Evolutionary conservation across 164 flowering plant genomes (phyloP).

Genomic region (Vitis vinifera): ASM3070453v1 NC_081822.1:11193001-11193500

Average conservation of each 20-base stretch:
- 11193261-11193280: conserved; percentile 98
- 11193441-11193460: conserved; percentile 91
- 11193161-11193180: background rate
- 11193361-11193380: conserved; percentile 16
- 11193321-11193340: conserved; percentile 90
- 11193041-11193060: background rate
- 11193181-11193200: background rate
- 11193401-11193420: conserved; percentile 4
- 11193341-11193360: conserved; percentile 79
- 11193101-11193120: no score
- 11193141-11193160: no score
- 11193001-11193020: background rate
- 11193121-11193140: no score
- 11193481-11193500: conserved; percentile 90
- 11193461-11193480: conserved; percentile 83
- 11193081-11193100: no score
- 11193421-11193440: background rate
- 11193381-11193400: background rate
- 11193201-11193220: background rate
- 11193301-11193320: conserved; percentile 70
- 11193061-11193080: no score
- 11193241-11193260: conserved; percentile 42
- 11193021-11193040: background rate
- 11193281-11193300: conserved; percentile 92
- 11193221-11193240: background rate